Percentiles rank a stretch among this genome's conserved stretches.
Conservation (phyloP, 352 stramenopile genomes). For the Albugo candida region DNA sequence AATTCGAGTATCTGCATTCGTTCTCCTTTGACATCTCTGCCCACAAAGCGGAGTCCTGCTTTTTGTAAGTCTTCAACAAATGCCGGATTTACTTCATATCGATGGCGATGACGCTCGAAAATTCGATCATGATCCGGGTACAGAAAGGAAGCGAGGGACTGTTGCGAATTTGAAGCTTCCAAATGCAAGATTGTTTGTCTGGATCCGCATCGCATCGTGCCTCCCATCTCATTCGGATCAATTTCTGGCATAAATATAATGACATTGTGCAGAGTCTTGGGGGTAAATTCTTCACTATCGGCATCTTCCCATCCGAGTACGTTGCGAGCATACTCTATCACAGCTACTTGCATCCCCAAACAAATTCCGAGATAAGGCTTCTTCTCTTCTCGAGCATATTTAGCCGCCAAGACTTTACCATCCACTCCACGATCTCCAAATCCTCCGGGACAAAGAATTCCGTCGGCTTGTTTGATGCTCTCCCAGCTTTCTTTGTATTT, state of each 20-base stretch:
- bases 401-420: slow-evolving; percentile 91
- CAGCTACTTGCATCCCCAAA: slow-evolving; percentile 87
- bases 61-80: slow-evolving; percentile 80
- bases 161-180: slow-evolving; percentile 59
- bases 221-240: slow-evolving; percentile 94
- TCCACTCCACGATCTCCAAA: slow-evolving; percentile 97
- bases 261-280: slow-evolving; percentile 76
- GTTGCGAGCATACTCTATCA: slow-evolving; percentile 95
- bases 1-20: slow-evolving; percentile 99
- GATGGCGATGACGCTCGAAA: slow-evolving; percentile 94
- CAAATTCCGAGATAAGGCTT: slow-evolving; percentile 97
- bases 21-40: slow-evolving; percentile 90
- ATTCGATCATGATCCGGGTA: slow-evolving; percentile 81
- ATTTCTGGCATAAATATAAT: slow-evolving; percentile 99
- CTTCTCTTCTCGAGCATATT: slow-evolving; percentile 90
- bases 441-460: slow-evolving; percentile 94
- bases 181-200: slow-evolving; percentile 86
- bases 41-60: slow-evolving; percentile 92
- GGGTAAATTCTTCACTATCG: slow-evolving; percentile 92
- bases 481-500: slow-evolving; percentile 79
- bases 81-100: slow-evolving; percentile 99
- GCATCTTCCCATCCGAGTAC: slow-evolving; percentile 83
- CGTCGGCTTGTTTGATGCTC: slow-evolving; percentile 83
- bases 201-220: slow-evolving; percentile 98
- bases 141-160: slow-evolving; percentile 78